Conservation (phyloP, 345 rosid species). For the Boechera divaricarpa region DNA sequence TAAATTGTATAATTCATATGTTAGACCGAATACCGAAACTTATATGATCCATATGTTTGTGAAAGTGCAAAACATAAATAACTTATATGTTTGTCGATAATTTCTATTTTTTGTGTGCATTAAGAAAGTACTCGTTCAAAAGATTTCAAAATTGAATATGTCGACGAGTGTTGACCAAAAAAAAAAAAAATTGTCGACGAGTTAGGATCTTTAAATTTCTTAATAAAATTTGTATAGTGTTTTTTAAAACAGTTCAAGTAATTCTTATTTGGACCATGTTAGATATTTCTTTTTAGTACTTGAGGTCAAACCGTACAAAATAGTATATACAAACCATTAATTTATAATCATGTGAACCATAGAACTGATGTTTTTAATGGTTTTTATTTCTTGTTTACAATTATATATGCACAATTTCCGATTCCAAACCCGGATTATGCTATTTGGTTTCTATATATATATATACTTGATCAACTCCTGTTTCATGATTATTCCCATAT, state of each 20-base stretch:
- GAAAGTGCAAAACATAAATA: not conserved
- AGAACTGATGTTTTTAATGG: not conserved
- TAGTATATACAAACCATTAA: not conserved
- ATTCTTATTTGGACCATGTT: not conserved
- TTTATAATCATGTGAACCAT: not conserved
- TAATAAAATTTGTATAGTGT: not conserved
- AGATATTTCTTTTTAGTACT: not conserved
- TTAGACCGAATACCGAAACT: not conserved
- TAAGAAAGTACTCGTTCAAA: not conserved
- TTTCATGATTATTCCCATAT: not conserved
- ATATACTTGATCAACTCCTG: conserved; percentile 24
- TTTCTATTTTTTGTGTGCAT: not conserved
- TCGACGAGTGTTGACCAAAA: too few relatives aligned
- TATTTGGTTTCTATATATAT: too few relatives aligned
- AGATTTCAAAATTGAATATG: not conserved
- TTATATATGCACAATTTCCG: not conserved
- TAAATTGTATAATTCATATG: conserved; percentile 7
- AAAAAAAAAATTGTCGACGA: not conserved
- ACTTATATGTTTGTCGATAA: not conserved
- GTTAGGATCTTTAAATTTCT: not conserved
- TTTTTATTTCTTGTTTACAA: not conserved
- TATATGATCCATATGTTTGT: conserved; percentile 12
- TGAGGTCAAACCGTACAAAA: not conserved
- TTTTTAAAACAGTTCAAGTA: not conserved
- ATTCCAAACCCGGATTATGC: not conserved